Base-by-base conservation (phyloP, 2,329 filamentous ascomycete species). In the Aspergillus piperis region DNA sequence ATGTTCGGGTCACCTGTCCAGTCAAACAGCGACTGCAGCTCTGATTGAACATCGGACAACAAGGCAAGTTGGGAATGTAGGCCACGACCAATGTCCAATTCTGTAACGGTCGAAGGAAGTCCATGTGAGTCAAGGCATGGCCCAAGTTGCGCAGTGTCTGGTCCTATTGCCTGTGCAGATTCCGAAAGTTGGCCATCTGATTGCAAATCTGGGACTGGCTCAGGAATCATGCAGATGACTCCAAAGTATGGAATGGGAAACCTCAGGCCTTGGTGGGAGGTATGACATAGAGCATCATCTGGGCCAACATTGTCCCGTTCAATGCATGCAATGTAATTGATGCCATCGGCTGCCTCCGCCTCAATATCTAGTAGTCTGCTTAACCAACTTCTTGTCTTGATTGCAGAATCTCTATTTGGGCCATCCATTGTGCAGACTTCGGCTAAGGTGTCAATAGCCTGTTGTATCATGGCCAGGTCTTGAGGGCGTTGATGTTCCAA, bases 401-500 rank as follows among this genome's bases (percentile, higher is more conserved):
- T 32, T 11, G 52, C 39, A 17, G 36, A 13, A 1, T 27, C 25
- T 32, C 47, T 25, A n/a, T 41, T 54, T 8, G 39, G 25, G 21
- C 30, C n/a, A 13, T 44, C 21, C 23, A 10, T 19, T 1, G 10
- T 5, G 23, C 52, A 54, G 8, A 54, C 38, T 25, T 30, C 23
- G 15, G 44, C 39, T 23, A 54, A 42, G 3, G 39, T 54, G 5
- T 42, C 15, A 11, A 44, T 42, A 5, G 42, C 52, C 5, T 54
- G 42, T 13, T 44, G 38, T 8, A 54, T 19, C 15, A 27, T 42
- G n/a, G n/a, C 27, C 23, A 54, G 25, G 11, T 54, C 38, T 13
- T 42, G 39, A 15, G 52, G 38, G 11, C 52, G 36, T 17, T 54
- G 52, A 23, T 54, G 52, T 42, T 44, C 52, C 15, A 54, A 25